These are phyloP conservation scores for Zygosaccharomyces siamensis DNA, from an alignment of 805 yeast species.

Conservation along the genomic window DNA sequence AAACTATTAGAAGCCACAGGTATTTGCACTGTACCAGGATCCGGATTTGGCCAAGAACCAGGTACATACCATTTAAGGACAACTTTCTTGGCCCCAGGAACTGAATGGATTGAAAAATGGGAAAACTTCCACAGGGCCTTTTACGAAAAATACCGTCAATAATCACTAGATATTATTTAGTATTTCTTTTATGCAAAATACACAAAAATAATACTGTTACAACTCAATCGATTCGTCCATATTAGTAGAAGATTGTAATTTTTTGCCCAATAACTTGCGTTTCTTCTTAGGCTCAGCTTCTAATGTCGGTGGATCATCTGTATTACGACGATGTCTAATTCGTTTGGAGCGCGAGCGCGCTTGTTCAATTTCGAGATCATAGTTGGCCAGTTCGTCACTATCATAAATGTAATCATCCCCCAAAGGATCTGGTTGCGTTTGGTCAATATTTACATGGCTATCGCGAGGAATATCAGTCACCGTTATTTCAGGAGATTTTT, in stretches of 20 bases:
- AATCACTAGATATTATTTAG: background rate
- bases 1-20: slow-evolving; percentile 83
- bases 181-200: background rate
- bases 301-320: background rate
- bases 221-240: slow-evolving; percentile 1
- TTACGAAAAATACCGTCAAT: slow-evolving; percentile 48
- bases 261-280: slow-evolving; percentile 1
- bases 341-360: background rate
- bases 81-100: slow-evolving; percentile 93
- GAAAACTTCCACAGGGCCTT: slow-evolving; percentile 71
- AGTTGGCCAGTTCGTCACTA: background rate
- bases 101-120: slow-evolving; percentile 81
- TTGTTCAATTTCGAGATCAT: background rate
- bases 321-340: background rate
- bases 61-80: slow-evolving; percentile 93
- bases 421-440: background rate
- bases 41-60: slow-evolving; percentile 90
- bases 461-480: background rate
- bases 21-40: slow-evolving; percentile 95
- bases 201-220: background rate
- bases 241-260: background rate
- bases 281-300: background rate
- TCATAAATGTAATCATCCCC: background rate
- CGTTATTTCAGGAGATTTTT: background rate
- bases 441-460: background rate